Conservation (phyloP, 1,139 yeast genomes). For the Suhomyces maxii region DNA sequence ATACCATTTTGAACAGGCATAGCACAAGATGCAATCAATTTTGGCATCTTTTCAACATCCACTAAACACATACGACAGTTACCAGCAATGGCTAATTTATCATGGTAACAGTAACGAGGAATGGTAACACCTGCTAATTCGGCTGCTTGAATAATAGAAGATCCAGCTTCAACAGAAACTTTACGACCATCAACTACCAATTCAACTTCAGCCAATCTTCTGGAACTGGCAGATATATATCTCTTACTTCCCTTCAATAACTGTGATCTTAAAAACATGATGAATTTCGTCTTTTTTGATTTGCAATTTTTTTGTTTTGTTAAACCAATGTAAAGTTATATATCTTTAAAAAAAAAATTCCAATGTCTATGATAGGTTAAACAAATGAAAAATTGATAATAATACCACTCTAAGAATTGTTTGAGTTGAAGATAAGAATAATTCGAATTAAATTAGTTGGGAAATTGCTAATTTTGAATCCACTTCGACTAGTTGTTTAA, state of each 20-base stretch:
- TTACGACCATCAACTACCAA: slow-evolving; percentile 77
- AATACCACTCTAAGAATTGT: not conserved
- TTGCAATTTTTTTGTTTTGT: not conserved
- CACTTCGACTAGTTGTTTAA: slow-evolving; percentile 1
- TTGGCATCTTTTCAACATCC: slow-evolving; percentile 87
- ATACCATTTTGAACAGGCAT: slow-evolving; percentile 88
- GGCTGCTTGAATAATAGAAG: slow-evolving; percentile 88
- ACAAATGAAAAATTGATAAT: not conserved
- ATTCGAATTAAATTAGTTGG: not conserved
- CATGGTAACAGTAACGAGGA: slow-evolving; percentile 91
- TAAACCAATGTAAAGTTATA: not conserved
- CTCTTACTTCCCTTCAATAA: slow-evolving; percentile 31
- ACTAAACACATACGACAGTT: slow-evolving; percentile 94
- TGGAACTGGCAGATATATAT: slow-evolving; percentile 28
- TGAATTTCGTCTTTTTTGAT: not conserved
- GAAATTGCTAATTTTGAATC: not conserved
- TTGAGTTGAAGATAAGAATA: not conserved
- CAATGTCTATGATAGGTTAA: not conserved
- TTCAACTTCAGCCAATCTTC: slow-evolving; percentile 57
- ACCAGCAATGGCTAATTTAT: slow-evolving; percentile 89
- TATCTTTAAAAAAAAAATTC: not conserved
- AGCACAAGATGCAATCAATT: slow-evolving; percentile 88
- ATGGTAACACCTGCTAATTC: slow-evolving; percentile 87
- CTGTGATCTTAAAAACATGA: slow-evolving; percentile 23
- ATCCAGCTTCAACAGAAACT: slow-evolving; percentile 80